These are phyloP conservation scores for Botryobasidium botryosum DNA, from an alignment of 768 basidiomycete genomes.

Conservation along the genomic window DNA sequence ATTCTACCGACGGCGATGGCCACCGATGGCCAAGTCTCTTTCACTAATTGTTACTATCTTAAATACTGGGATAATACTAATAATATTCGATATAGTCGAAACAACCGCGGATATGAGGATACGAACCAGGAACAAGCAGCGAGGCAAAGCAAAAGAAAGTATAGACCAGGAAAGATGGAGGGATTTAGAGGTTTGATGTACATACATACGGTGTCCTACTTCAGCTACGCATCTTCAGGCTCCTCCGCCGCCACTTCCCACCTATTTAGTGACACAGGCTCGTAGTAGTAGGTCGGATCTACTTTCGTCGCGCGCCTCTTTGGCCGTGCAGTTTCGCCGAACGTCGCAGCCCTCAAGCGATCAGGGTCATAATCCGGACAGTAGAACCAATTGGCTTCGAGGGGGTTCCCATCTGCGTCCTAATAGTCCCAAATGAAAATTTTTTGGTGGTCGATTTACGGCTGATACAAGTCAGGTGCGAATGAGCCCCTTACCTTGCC, in stretches of 20 bases:
- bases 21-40: too few relatives aligned
- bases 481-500: background rate
- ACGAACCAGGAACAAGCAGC: too few relatives aligned
- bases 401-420: slow-evolving; percentile 3
- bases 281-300: slow-evolving; percentile 4
- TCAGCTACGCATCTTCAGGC: too few relatives aligned
- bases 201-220: too few relatives aligned
- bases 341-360: background rate
- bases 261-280: background rate
- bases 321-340: background rate
- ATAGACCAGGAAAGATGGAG: too few relatives aligned
- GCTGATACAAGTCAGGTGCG: background rate
- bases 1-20: too few relatives aligned
- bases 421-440: background rate
- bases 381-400: slow-evolving; percentile 2
- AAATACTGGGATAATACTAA: too few relatives aligned
- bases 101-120: too few relatives aligned
- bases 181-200: too few relatives aligned
- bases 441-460: background rate
- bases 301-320: background rate
- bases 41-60: too few relatives aligned
- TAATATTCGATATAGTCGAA: too few relatives aligned
- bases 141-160: too few relatives aligned
- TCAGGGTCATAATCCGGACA: background rate
- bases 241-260: slow-evolving; percentile 3